Evolutionary conservation across 371 early-diverging fungal species (phyloP).

Genomic region (Mortierella sp.): DNA sequence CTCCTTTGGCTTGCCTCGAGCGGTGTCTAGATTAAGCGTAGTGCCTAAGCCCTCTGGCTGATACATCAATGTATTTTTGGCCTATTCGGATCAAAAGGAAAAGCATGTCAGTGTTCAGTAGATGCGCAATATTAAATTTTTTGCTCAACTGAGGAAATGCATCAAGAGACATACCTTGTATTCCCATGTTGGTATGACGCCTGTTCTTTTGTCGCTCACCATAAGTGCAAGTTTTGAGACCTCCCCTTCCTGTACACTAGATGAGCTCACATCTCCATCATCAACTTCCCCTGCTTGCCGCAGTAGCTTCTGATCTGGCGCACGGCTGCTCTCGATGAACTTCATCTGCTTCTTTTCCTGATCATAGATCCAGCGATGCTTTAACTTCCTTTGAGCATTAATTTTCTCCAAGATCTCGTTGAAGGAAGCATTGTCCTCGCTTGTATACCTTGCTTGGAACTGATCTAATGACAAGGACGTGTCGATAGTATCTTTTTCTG

Average conservation of each 20-base stretch:
- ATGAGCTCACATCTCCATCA: background rate
- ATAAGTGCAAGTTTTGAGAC: slow-evolving; percentile 20
- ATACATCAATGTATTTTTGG: slow-evolving; percentile 58
- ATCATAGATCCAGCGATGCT: slow-evolving; percentile 80
- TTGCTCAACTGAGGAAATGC: background rate
- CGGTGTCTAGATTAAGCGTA: slow-evolving; percentile 9
- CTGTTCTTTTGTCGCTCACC: slow-evolving; percentile 25
- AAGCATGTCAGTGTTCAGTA: background rate
- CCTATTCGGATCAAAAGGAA: slow-evolving; percentile 14
- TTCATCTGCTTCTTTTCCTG: slow-evolving; percentile 63
- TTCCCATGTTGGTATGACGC: slow-evolving; percentile 38
- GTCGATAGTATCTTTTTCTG: slow-evolving; percentile 26
- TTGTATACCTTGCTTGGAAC: slow-evolving; percentile 83
- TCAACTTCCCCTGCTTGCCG: slow-evolving; percentile 23
- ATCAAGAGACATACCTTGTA: slow-evolving; percentile 34
- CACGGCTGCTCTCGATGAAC: slow-evolving; percentile 15
- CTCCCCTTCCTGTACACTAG: background rate
- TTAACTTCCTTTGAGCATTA: slow-evolving; percentile 68
- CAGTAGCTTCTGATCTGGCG: slow-evolving; percentile 22
- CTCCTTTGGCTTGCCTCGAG: slow-evolving; percentile 43
- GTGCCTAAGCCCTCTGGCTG: slow-evolving; percentile 53
- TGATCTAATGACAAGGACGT: slow-evolving; percentile 66
- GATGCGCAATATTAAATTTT: background rate
- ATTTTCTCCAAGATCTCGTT: slow-evolving; percentile 71
- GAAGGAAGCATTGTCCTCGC: slow-evolving; percentile 91